phyloP scores from a whole-genome alignment of 2,329 filamentous ascomycete genomes.

The Fusarium torreyae region DNA sequence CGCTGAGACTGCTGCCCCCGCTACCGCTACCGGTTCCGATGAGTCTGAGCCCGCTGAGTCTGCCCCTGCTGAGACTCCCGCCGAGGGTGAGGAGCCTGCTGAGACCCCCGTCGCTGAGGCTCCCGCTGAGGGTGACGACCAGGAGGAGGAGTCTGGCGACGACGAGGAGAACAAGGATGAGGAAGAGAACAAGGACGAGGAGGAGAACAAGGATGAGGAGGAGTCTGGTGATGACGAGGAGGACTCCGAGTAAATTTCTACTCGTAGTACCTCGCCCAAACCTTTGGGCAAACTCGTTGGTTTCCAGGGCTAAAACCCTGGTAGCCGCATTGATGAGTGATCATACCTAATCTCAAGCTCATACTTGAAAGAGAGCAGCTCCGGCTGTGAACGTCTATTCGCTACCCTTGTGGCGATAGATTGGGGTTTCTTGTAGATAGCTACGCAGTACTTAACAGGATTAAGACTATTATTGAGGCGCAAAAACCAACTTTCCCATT shows the following conservation, averaged over 20 bases:
- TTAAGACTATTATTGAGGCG: neutral
- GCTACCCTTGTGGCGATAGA: neutral
- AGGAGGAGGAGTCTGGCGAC: conserved; percentile 9
- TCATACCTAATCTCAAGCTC: neutral
- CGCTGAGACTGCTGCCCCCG: neutral
- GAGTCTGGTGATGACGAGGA: neutral
- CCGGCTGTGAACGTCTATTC: neutral
- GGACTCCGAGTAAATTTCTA: neutral
- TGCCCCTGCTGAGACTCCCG: conserved; percentile 2
- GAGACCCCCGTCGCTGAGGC: conserved; percentile 13
- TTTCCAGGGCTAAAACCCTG: neutral
- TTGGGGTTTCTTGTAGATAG: conserved; percentile 4
- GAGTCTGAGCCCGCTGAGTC: neutral
- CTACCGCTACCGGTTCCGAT: neutral
- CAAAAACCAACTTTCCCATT: neutral
- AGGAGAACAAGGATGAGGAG: conserved; percentile 7
- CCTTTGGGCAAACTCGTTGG: neutral
- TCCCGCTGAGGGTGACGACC: conserved; percentile 6
- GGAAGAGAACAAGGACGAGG: conserved; percentile 4
- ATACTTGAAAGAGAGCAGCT: neutral
- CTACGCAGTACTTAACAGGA: conserved; percentile 4
- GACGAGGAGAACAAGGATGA: conserved; percentile 7
- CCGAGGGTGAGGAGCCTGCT: conserved; percentile 13
- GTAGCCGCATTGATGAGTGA: neutral
- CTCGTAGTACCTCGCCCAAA: neutral